Evolutionary conservation across 2,329 filamentous ascomycete genomes (phyloP), one percentile per base, ranked within the genome.

Genomic region (Talaromyces atroroseus): DNA sequence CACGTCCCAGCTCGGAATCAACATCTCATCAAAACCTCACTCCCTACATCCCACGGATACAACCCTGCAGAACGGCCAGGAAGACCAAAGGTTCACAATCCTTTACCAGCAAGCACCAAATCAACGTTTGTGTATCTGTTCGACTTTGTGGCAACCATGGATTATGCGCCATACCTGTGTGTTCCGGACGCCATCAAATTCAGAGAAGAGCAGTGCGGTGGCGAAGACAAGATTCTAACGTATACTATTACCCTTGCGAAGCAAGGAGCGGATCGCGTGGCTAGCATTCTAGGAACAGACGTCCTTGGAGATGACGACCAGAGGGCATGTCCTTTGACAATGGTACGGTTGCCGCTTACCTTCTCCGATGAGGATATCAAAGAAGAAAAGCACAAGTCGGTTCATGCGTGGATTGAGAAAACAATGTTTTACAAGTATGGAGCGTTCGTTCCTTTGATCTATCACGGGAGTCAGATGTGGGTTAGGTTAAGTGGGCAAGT

Each of bases 31-130:
- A 81, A 84, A 14, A 85, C 85, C 2, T 86, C 89, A 0, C 69
- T 95, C 24, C 89, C 90, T 0, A 96, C 90, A 0, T 90, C 86
- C 34, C 89, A 92, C 68, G 88, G 90, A 0, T 96, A 89, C 70
- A 76, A 77, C 2, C 65, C 68, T 0, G 53, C 45, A 26, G 23
- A 42, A 10, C 42, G 26, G 6, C 16, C 21, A 23, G 32, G 34
- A 5, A 54, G 52, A 24, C 21, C 36, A n/a, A 24, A 52, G 21
- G n/a, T 55, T 11, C 6, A 11, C 23, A 58, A 55, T 29, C 56
- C 52, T 2, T 49, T 62, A 4, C 52, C 64, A 82, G 55, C 78
- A 85, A 5, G 73, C 59, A 32, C 54, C 52, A 86, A 86, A 64
- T 80, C 80, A 6, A 65, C 70, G 0, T 96, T 89, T 61, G 80